These are phyloP conservation scores for Trametes punicea DNA, from an alignment of 768 basidiomycete genomes.

Conservation along the genomic window DNA sequence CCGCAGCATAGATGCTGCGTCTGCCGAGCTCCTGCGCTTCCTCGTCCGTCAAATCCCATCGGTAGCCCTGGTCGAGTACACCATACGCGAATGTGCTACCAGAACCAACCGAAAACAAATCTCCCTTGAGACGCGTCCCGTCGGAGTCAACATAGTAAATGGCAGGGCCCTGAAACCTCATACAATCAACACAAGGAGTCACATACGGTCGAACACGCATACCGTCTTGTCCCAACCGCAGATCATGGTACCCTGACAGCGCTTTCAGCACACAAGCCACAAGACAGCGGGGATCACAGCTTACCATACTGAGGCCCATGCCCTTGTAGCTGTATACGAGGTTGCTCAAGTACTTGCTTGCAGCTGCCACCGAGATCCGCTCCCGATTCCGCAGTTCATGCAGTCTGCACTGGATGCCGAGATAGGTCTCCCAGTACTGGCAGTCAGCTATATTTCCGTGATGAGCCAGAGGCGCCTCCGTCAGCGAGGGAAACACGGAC, in stretches of 20 bases:
- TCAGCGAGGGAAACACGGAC: conserved; percentile 38
- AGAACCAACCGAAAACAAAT: conserved; percentile 98
- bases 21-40: conserved; percentile 94
- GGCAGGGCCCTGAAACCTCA: conserved; percentile 65
- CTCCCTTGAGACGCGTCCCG: conserved; percentile 91
- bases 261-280: background rate
- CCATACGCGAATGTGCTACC: conserved; percentile 99
- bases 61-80: conserved; percentile 93
- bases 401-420: conserved; percentile 95
- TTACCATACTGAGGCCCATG: conserved; percentile 98
- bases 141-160: conserved; percentile 98
- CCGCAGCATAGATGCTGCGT: conserved; percentile 93
- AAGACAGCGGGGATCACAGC: conserved; percentile 24
- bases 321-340: conserved; percentile 98
- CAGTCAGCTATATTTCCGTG: conserved; percentile 66
- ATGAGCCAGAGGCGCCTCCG: background rate
- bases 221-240: conserved; percentile 99
- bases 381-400: conserved; percentile 96
- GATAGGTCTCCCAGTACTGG: conserved; percentile 98
- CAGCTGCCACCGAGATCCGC: conserved; percentile 98
- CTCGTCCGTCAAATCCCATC: conserved; percentile 87
- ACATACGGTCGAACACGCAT: conserved; percentile 26
- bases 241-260: conserved; percentile 91
- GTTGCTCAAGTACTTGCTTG: conserved; percentile 95
- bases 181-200: background rate